Conservation (phyloP, 2,329 filamentous ascomycete genomes). For the Monosporascus sp. region DNA sequence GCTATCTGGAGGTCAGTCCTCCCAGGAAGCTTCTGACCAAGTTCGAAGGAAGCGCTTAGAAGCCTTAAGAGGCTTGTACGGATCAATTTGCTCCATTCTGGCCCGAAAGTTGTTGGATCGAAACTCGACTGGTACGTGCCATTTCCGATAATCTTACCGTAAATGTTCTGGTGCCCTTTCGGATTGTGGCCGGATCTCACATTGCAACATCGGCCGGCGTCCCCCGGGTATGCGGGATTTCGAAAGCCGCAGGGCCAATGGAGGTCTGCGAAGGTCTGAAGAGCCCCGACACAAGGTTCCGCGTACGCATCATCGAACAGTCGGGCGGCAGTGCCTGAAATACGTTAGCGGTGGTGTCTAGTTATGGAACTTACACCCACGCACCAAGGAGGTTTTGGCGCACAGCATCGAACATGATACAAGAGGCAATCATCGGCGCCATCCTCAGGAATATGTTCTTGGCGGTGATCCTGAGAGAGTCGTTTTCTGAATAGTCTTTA, state of each 20-base stretch:
- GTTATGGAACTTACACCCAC: neutral
- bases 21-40: constrained; percentile 22
- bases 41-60: constrained; percentile 20
- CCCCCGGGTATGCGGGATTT: constrained; percentile 15
- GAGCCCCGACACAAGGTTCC: constrained; percentile 21
- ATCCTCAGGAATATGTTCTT: constrained; percentile 25
- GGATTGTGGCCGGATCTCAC: constrained; percentile 26
- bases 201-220: constrained; percentile 25
- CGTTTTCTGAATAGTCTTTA: constrained; percentile 14
- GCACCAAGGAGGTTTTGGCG: constrained; percentile 24
- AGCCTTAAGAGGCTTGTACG: constrained; percentile 21
- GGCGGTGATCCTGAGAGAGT: constrained; percentile 13
- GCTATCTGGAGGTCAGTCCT: constrained; percentile 24
- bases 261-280: constrained; percentile 24
- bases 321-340: constrained; percentile 21
- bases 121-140: constrained; percentile 26
- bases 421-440: constrained; percentile 27
- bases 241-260: constrained; percentile 26
- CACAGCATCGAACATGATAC: constrained; percentile 28
- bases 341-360: neutral
- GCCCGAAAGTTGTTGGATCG: constrained; percentile 16
- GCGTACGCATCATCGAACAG: constrained; percentile 26
- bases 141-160: constrained; percentile 27
- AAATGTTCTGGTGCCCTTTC: constrained; percentile 27
- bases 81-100: constrained; percentile 23